Evolutionary conservation across 192 early-diverging fungal genomes (phyloP).

Genomic region (Umbelopsis sp.): DNA sequence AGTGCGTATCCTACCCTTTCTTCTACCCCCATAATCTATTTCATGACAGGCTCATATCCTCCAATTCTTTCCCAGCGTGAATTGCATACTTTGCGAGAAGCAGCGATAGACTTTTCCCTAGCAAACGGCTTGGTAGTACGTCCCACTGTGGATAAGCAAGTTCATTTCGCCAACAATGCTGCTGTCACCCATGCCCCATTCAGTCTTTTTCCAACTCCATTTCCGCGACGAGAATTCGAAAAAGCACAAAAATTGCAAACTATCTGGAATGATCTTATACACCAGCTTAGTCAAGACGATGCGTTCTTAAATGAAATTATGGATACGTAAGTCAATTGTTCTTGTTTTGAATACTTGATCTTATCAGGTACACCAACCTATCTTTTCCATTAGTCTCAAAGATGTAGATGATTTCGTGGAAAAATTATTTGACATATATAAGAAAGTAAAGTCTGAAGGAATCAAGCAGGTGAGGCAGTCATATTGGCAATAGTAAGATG

Average conservation of each 20-base stretch:
- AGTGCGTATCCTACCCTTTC: not conserved
- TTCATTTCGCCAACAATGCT: conserved; percentile 26
- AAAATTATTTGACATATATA: conserved; percentile 77
- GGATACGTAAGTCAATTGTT: conserved; percentile 51
- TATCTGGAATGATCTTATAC: conserved; percentile 78
- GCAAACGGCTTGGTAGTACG: conserved; percentile 82
- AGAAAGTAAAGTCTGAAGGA: conserved; percentile 58
- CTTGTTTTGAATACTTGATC: not conserved
- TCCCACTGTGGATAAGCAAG: conserved; percentile 47
- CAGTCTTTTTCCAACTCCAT: conserved; percentile 83
- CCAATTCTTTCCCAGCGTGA: conserved; percentile 32
- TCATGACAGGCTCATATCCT: conserved; percentile 20
- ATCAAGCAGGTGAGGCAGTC: conserved; percentile 51
- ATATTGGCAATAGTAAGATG: not conserved
- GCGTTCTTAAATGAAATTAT: conserved; percentile 74
- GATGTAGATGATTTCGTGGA: conserved; percentile 85
- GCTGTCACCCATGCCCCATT: conserved; percentile 81
- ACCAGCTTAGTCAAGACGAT: conserved; percentile 74
- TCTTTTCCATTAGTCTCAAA: not conserved
- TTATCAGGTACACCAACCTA: not conserved
- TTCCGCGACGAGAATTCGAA: conserved; percentile 73
- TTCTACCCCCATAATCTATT: no score
- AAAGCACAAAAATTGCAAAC: conserved; percentile 78
- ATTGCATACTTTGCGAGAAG: conserved; percentile 46
- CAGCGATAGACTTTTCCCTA: conserved; percentile 82